Conservation (phyloP, 768 basidiomycete genomes). For the Leucogyrophana mollusca region DNA sequence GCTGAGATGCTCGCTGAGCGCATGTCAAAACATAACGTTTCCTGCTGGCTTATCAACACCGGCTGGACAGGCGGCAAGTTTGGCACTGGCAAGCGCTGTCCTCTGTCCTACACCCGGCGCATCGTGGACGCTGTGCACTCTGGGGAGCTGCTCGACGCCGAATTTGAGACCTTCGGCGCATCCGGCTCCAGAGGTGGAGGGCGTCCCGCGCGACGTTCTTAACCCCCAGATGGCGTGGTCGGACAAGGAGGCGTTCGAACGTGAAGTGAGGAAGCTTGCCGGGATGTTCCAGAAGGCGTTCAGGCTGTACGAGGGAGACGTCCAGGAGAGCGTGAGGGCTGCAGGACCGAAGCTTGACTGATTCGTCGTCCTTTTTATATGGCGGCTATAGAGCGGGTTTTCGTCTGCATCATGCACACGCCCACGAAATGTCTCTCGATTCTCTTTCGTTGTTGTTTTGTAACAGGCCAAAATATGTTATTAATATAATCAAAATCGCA, state of each 20-base stretch:
- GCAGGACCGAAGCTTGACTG: conserved; percentile 67
- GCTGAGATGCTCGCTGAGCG: conserved; percentile 95
- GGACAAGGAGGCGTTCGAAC: conserved; percentile 85
- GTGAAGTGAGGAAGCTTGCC: conserved; percentile 84
- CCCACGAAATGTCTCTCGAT: too few relatives aligned
- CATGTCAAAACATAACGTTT: conserved; percentile 84
- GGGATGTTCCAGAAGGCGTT: conserved; percentile 96
- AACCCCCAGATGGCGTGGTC: conserved; percentile 88
- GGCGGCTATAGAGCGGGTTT: too few relatives aligned
- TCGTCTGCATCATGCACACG: too few relatives aligned
- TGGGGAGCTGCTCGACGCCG: conserved; percentile 82
- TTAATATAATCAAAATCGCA: too few relatives aligned
- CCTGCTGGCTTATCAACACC: conserved; percentile 99
- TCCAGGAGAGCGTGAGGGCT: conserved; percentile 72
- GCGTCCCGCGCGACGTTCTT: conserved; percentile 88
- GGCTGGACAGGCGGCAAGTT: conserved; percentile 96
- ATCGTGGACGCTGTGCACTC: conserved; percentile 98
- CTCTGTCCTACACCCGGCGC: conserved; percentile 91
- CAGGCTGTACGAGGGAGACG: conserved; percentile 85
- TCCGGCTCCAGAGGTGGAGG: conserved; percentile 82
- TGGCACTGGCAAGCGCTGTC: conserved; percentile 91
- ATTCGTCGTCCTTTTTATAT: neutral
- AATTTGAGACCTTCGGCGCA: conserved; percentile 79
- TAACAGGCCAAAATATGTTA: too few relatives aligned
- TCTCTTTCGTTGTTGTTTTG: too few relatives aligned